phyloP scores from a whole-genome alignment of 768 basidiomycete species.

The Lactarius pseudohatsudake region DNA sequence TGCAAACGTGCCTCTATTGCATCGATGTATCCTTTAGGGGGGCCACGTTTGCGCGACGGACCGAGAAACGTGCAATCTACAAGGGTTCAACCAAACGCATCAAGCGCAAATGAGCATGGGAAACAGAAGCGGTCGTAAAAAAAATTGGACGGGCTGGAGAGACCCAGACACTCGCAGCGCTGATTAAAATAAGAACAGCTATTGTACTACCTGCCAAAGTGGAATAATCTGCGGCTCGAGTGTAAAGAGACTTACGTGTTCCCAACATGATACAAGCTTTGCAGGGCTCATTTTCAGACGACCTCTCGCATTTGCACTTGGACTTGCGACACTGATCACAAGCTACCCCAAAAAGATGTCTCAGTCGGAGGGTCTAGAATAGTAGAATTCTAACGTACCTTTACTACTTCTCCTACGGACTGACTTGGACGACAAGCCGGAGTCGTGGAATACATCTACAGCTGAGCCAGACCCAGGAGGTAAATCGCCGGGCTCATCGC shows the following conservation, averaged over 20 bases:
- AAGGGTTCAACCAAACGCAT: neutral
- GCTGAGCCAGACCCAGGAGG: conserved; percentile 34
- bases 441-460: conserved; percentile 27
- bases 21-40: conserved; percentile 93
- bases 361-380: neutral
- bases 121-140: conserved; percentile 8
- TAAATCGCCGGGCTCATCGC: conserved; percentile 52
- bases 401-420: conserved; percentile 76
- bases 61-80: conserved; percentile 77
- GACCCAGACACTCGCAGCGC: neutral
- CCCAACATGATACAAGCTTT: conserved; percentile 73
- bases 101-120: conserved; percentile 21
- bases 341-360: conserved; percentile 42
- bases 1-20: conserved; percentile 90
- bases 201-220: conserved; percentile 8
- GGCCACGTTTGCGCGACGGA: conserved; percentile 79
- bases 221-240: neutral
- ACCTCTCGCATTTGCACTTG: conserved; percentile 77
- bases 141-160: neutral
- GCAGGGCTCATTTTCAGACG: conserved; percentile 60
- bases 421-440: conserved; percentile 39
- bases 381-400: conserved; percentile 41
- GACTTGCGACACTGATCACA: conserved; percentile 86
- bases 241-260: conserved; percentile 51
- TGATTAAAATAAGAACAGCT: conserved; percentile 9